Percentiles rank a stretch among this genome's conserved stretches.
Conservation (phyloP, 2,329 filamentous ascomycete genomes). For the Trichoderma sp. region DNA sequence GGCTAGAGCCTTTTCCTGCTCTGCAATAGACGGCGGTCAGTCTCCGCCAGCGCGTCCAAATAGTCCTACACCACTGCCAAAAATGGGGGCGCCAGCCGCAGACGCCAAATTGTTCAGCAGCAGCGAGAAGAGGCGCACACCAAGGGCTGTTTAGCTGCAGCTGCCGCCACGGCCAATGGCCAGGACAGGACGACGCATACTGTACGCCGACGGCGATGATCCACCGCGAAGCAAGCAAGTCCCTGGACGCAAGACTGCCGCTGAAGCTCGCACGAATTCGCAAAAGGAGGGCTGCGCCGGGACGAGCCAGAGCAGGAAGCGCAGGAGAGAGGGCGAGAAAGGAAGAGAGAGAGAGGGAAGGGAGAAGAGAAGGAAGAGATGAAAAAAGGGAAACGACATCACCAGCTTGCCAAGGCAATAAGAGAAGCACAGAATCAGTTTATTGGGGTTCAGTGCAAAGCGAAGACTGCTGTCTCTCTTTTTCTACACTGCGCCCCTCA, state of each 20-base stretch:
- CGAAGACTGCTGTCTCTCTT: background rate
- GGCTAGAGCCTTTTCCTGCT: background rate
- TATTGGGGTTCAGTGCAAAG: background rate
- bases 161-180: slow-evolving; percentile 2
- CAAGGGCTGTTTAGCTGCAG: slow-evolving; percentile 6
- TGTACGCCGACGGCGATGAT: slow-evolving; percentile 5
- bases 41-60: background rate
- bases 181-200: background rate
- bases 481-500: background rate
- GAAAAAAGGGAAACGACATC: background rate
- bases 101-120: slow-evolving; percentile 7
- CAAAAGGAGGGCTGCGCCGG: background rate
- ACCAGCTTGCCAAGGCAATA: background rate
- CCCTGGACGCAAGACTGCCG: background rate
- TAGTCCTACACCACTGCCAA: slow-evolving; percentile 6
- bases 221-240: slow-evolving; percentile 1
- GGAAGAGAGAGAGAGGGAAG: no score
- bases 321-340: no score
- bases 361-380: background rate
- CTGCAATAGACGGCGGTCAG: slow-evolving; percentile 1
- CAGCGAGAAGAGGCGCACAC: background rate
- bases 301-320: background rate
- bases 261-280: background rate
- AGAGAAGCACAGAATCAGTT: background rate
- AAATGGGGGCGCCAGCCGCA: slow-evolving; percentile 7